Conservation (phyloP, 148 eudicot genomes). For the Arbutus unedo region DNA sequence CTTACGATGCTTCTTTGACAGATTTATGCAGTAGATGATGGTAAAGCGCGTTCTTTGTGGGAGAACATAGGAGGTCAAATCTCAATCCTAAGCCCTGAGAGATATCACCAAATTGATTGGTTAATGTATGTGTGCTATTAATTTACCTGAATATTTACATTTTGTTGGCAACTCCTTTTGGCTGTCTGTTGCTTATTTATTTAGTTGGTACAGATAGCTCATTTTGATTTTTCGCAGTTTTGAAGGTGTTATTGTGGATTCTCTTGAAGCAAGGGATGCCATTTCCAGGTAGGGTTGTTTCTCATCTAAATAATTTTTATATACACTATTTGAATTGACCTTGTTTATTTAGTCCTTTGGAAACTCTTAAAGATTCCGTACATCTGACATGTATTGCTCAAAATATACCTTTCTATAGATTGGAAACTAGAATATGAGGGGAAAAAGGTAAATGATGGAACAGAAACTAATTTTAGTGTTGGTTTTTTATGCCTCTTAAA, state of each 20-base stretch:
- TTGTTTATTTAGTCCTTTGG: not conserved
- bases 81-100: slow-evolving; percentile 58
- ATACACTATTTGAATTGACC: not conserved
- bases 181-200: not conserved
- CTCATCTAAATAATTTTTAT: not conserved
- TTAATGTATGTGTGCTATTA: slow-evolving; percentile 67
- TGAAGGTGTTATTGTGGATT: slow-evolving; percentile 83
- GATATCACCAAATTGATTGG: slow-evolving; percentile 78
- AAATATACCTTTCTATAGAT: not conserved
- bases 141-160: slow-evolving; percentile 25
- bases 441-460: not conserved
- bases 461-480: not conserved
- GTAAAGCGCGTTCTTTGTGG: slow-evolving; percentile 63
- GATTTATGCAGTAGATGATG: slow-evolving; percentile 74
- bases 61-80: slow-evolving; percentile 73
- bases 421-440: not conserved
- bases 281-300: slow-evolving; percentile 57
- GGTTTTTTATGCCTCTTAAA: not conserved
- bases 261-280: slow-evolving; percentile 73
- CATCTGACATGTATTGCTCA: not conserved
- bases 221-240: slow-evolving; percentile 48
- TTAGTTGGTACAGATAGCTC: slow-evolving; percentile 21
- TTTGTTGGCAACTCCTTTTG: slow-evolving; percentile 9
- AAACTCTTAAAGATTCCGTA: not conserved
- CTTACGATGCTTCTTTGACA: slow-evolving; percentile 27